These are phyloP conservation scores for Fraxinus latifolia DNA, from an alignment of 305 asterid species.

Conservation along the genomic window DNA sequence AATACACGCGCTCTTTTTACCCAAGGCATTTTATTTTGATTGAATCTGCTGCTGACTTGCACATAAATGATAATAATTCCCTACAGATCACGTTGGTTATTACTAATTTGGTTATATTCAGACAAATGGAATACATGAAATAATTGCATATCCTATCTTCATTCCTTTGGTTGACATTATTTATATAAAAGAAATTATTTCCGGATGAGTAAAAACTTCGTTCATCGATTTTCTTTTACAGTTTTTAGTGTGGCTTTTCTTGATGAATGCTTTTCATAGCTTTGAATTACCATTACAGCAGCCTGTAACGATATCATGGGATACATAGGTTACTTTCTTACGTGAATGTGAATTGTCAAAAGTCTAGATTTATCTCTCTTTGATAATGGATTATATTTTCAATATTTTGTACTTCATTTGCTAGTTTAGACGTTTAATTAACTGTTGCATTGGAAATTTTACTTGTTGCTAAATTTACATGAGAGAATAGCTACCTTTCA, in stretches of 20 bases:
- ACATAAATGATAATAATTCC: background rate
- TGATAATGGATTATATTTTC: background rate
- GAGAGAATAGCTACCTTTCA: background rate
- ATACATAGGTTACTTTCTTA: background rate
- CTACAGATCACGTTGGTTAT: background rate
- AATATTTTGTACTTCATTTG: background rate
- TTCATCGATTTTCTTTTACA: background rate
- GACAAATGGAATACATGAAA: background rate
- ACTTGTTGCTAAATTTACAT: background rate
- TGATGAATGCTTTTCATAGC: background rate
- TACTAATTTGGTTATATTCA: background rate
- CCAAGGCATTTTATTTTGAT: background rate
- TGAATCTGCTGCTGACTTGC: background rate
- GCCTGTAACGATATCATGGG: background rate
- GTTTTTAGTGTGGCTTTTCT: background rate
- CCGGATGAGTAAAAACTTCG: background rate
- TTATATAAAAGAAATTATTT: background rate
- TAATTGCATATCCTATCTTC: background rate
- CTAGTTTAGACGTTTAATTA: background rate
- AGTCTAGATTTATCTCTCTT: background rate
- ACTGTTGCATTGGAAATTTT: slow-evolving; percentile 4
- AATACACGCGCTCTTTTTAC: background rate
- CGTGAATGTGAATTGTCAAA: background rate
- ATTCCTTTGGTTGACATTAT: background rate
- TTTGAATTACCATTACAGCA: background rate